Base-by-base conservation (phyloP, 495 filamentous ascomycete species). In the Penicillium cosmopolitanum region DNA sequence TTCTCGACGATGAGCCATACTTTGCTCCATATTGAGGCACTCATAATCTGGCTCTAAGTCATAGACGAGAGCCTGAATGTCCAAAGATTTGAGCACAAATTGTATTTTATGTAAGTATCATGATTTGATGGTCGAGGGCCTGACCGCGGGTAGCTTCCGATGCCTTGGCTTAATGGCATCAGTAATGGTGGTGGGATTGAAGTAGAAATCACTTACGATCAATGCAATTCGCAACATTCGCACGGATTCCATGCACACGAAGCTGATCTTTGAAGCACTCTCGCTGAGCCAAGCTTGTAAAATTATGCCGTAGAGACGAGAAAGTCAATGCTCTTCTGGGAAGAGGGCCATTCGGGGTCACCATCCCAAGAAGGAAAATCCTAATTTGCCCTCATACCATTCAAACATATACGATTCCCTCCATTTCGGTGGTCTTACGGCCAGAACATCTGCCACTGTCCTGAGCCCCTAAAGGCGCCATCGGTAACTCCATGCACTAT, bases 51-150 rank as follows among this genome's bases (percentile, higher is more conserved):
- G 60, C 28, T 67, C 67, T 33, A 70, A 38, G 18, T 64, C 50
- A 59, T 61, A 62, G 18, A 56, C 58, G 42, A 67, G 18, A 12
- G 64, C 64, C 33, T 63, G 38, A 4, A 67, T 55, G 53, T 70
- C 67, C 25, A 70, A 52, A 5, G 55, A 46, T 36, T 67, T 67
- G 0, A 67, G 52, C 31, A 44, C 15, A 48, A 62, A 52, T 40
- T 67, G 53, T 70, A 70, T 57, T 67, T 70, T 6, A 70, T 25
- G 44, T 62, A 67, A 10, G 64, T 66, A 23, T 66, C 31, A 58
- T 65, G 64, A 43, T 64, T 63, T 63, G 34, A 42, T 70, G 52
- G 40, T 70, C 42, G 48, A 70, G 56, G 10, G 59, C 62, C 46
- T 70, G 54, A 33, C 61, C 47, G 40, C 51, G 55, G 15, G 64